A percentile compares a stretch with the other conserved stretches of the same genome.
Evolutionary conservation across 768 basidiomycete genomes (phyloP).

Genomic region (Infundibulicybe gibba): DNA sequence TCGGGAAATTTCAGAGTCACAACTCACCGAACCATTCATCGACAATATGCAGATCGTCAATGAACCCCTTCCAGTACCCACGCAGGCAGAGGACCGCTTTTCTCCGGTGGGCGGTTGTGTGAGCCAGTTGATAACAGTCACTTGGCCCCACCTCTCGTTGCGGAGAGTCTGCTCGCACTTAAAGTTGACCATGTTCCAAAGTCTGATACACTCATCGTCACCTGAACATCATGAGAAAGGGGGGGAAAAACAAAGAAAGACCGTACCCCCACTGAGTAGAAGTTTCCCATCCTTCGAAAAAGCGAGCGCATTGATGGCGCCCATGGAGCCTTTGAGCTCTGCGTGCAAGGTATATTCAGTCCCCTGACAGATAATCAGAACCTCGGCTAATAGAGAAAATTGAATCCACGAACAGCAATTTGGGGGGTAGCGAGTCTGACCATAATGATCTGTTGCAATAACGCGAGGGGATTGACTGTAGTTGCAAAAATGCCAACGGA

Average conservation of each 20-base stretch:
- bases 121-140: slow-evolving; percentile 6
- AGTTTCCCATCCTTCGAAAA: slow-evolving; percentile 7
- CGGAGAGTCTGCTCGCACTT: slow-evolving; percentile 4
- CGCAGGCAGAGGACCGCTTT: neutral
- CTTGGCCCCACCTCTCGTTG: slow-evolving; percentile 5
- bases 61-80: slow-evolving; percentile 6
- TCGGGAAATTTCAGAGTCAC: neutral
- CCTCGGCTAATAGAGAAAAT: no score
- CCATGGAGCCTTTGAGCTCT: slow-evolving; percentile 4
- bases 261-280: slow-evolving; percentile 7
- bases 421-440: no score
- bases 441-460: no score
- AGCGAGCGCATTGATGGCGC: slow-evolving; percentile 6
- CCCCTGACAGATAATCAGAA: neutral
- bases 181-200: slow-evolving; percentile 5
- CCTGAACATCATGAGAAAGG: slow-evolving; percentile 1
- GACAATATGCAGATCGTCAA: slow-evolving; percentile 2
- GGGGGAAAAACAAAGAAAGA: neutral
- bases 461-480: no score
- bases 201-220: slow-evolving; percentile 4
- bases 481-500: no score
- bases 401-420: no score
- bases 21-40: slow-evolving; percentile 1
- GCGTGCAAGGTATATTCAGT: neutral
- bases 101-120: neutral